Evolutionary conservation across 139 green algal species (phyloP).

Genomic region (Chlamydomonas sp.): DNA sequence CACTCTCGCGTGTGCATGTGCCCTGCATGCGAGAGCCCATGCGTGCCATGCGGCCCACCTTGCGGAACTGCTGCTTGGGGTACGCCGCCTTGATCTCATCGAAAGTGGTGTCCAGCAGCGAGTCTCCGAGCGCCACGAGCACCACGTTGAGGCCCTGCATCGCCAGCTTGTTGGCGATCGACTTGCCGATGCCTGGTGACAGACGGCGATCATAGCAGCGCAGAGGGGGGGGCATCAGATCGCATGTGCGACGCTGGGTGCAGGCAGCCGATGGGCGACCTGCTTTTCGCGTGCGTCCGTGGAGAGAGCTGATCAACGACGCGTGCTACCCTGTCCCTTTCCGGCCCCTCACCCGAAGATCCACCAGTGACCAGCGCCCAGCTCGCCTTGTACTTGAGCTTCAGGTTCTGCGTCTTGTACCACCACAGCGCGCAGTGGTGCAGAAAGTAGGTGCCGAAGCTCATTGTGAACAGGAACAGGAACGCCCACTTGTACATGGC

Average conservation of each 20-base stretch:
- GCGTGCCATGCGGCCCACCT: too few species aligned
- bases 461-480: conserved; percentile 15
- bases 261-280: too few species aligned
- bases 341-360: conserved; percentile 76
- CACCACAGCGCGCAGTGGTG: conserved; percentile 57
- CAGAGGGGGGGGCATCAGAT: too few species aligned
- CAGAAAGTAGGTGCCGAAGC: conserved; percentile 56
- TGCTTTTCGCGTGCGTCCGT: too few species aligned
- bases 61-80: conserved; percentile 63
- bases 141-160: conserved; percentile 84
- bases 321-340: too few species aligned
- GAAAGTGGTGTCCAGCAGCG: conserved; percentile 60
- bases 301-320: conserved; percentile 1
- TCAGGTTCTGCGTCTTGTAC: conserved; percentile 77
- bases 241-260: background rate
- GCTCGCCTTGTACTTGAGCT: conserved; percentile 73
- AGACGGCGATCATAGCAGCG: background rate
- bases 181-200: conserved; percentile 83
- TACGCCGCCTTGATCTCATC: conserved; percentile 59
- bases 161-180: conserved; percentile 69
- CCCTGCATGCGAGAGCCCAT: too few species aligned
- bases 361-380: conserved; percentile 91
- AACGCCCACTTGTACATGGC: conserved; percentile 26
- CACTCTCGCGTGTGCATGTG: too few species aligned
- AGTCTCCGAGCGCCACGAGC: conserved; percentile 76